Conservation (phyloP, 2,329 filamentous ascomycete species). For the Colletotrichum kahawae region DNA sequence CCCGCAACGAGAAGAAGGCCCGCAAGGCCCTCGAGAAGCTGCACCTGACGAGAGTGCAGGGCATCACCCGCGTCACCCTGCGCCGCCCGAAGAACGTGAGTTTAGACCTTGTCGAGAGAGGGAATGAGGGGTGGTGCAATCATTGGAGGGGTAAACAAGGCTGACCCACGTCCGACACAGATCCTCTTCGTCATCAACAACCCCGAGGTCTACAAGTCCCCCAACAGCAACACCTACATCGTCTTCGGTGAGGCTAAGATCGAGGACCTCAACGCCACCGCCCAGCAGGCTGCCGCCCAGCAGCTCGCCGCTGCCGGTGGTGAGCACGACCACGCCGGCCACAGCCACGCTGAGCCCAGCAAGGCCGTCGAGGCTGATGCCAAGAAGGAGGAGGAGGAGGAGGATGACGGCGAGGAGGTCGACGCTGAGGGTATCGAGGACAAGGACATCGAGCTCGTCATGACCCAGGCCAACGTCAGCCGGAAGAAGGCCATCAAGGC, state of each 20-base stretch:
- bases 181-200: slow-evolving; percentile 99
- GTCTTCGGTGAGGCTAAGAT: slow-evolving; percentile 99
- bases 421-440: slow-evolving; percentile 94
- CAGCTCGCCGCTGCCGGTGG: slow-evolving; percentile 82
- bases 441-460: slow-evolving; percentile 99
- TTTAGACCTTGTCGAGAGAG: slow-evolving; percentile 32
- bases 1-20: slow-evolving; percentile 99
- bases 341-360: slow-evolving; percentile 73
- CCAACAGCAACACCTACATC: slow-evolving; percentile 99
- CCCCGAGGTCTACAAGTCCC: slow-evolving; percentile 99
- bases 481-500: slow-evolving; percentile 99
- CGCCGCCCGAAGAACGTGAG: slow-evolving; percentile 98
- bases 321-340: slow-evolving; percentile 69
- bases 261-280: slow-evolving; percentile 98
- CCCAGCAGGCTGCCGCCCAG: slow-evolving; percentile 93
- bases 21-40: slow-evolving; percentile 99
- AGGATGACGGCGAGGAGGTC: slow-evolving; percentile 94
- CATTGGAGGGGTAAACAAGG: slow-evolving; percentile 4
- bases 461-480: slow-evolving; percentile 96
- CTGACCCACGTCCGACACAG: slow-evolving; percentile 50
- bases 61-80: slow-evolving; percentile 97
- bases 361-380: slow-evolving; percentile 67
- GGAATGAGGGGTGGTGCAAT: not conserved
- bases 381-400: slow-evolving; percentile 81
- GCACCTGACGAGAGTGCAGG: slow-evolving; percentile 92